phyloP scores from a whole-genome alignment of 1,284 basidiomycete species.

The Golubevia sp. region DNA sequence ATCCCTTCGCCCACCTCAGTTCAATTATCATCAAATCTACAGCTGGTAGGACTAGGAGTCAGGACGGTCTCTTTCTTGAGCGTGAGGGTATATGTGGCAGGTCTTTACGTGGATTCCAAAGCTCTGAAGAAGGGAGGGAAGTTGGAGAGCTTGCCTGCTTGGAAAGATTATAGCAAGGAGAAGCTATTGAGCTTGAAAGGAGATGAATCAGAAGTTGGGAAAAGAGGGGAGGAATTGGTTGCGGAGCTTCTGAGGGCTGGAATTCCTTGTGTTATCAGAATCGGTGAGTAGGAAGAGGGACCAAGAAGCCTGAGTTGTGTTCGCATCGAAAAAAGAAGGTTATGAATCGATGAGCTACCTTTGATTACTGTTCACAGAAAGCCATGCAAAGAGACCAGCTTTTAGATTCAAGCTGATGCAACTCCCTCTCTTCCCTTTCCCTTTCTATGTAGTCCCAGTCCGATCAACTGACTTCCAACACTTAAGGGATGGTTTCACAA shows the following conservation, averaged over 20 bases:
- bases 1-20: too few relatives aligned
- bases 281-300: slow-evolving; percentile 18
- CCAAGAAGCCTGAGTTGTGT: too few relatives aligned
- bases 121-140: slow-evolving; percentile 1
- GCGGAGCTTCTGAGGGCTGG: slow-evolving; percentile 10
- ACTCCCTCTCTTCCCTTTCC: slow-evolving; percentile 3
- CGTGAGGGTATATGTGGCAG: slow-evolving; percentile 53
- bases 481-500: slow-evolving; percentile 49
- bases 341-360: too few relatives aligned
- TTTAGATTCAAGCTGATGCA: background rate
- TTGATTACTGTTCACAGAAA: too few relatives aligned
- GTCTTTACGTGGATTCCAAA: slow-evolving; percentile 39
- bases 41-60: slow-evolving; percentile 50
- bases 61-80: slow-evolving; percentile 54
- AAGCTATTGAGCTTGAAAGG: slow-evolving; percentile 3
- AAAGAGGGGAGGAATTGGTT: slow-evolving; percentile 2
- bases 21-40: slow-evolving; percentile 1
- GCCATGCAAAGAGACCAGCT: background rate
- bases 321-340: too few relatives aligned
- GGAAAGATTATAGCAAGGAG: background rate
- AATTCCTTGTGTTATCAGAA: slow-evolving; percentile 34
- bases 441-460: slow-evolving; percentile 28
- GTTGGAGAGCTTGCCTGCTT: background rate
- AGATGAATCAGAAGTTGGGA: slow-evolving; percentile 2
- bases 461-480: slow-evolving; percentile 53